Evolutionary conservation across 192 early-diverging fungal species (phyloP).

Genomic region (Chytriomyces hyalinus): DNA sequence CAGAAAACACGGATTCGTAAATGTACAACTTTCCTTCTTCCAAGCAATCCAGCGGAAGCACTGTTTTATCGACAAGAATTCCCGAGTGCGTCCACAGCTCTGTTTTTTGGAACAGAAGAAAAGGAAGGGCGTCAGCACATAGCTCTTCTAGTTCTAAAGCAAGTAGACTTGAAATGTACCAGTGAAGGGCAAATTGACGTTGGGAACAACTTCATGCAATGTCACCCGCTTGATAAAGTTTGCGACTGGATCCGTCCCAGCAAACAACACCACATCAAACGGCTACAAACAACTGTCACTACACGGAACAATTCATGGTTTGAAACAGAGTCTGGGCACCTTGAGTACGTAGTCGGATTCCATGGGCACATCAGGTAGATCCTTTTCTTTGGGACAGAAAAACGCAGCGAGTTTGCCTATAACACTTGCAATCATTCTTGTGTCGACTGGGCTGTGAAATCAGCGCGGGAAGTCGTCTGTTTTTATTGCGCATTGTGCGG

Average conservation of each 20-base stretch:
- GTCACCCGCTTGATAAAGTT: conserved; percentile 27
- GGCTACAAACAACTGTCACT: conserved; percentile 5
- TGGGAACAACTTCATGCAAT: conserved; percentile 31
- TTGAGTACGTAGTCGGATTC: too few species aligned
- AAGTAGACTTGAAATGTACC: neutral
- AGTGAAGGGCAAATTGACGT: conserved; percentile 3
- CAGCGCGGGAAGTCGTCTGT: too few species aligned
- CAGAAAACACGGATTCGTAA: conserved; percentile 44
- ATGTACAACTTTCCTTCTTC: conserved; percentile 43
- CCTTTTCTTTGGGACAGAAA: too few species aligned
- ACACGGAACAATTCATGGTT: neutral
- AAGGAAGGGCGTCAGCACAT: too few species aligned
- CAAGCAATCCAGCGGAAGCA: conserved; percentile 35
- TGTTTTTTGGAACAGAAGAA: neutral
- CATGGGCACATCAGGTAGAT: too few species aligned
- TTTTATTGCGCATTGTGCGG: too few species aligned
- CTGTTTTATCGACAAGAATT: conserved; percentile 33
- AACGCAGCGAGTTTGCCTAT: too few species aligned
- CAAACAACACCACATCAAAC: conserved; percentile 43
- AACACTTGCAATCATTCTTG: too few species aligned
- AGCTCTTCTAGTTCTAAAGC: too few species aligned
- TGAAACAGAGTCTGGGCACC: neutral
- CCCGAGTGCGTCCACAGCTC: conserved; percentile 41
- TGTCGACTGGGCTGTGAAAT: too few species aligned
- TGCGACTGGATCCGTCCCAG: conserved; percentile 37